phyloP scores from a whole-genome alignment of 306 rosid species.

The Vigna mungo region DNA sequence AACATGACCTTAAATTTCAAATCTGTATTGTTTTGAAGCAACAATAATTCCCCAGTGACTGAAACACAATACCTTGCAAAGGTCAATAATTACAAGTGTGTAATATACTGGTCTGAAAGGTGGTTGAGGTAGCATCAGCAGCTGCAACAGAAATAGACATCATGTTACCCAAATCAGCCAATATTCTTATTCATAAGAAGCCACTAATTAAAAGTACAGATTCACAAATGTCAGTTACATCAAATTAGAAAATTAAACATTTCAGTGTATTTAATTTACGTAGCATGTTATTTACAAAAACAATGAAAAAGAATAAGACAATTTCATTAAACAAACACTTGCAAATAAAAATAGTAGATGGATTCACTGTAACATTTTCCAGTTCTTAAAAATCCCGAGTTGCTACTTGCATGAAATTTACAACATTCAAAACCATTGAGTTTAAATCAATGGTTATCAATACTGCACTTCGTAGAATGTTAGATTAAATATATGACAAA shows the following conservation, averaged over 20 bases:
- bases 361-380: not conserved
- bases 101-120: constrained; percentile 93
- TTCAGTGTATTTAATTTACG: constrained; percentile 15
- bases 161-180: constrained; percentile 11
- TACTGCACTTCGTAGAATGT: not conserved
- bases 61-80: constrained; percentile 79
- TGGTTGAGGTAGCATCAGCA: constrained; percentile 94
- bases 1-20: not conserved
- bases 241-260: constrained; percentile 17
- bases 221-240: constrained; percentile 24
- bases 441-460: constrained; percentile 2
- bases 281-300: constrained; percentile 12
- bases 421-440: not conserved
- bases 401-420: not conserved
- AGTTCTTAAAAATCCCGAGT: not conserved
- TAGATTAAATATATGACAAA: not conserved
- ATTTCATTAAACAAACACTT: not conserved
- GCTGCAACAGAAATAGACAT: constrained; percentile 57
- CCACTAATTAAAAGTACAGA: constrained; percentile 19
- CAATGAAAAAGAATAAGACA: not conserved
- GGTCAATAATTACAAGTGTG: constrained; percentile 93
- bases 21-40: constrained; percentile 1
- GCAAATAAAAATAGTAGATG: not conserved
- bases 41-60: constrained; percentile 16
- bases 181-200: too few species aligned